Percentiles rank a stretch among this genome's conserved stretches.
Evolutionary conservation across 768 basidiomycete genomes (phyloP).

Genomic region (Kwoniella pini): DNA sequence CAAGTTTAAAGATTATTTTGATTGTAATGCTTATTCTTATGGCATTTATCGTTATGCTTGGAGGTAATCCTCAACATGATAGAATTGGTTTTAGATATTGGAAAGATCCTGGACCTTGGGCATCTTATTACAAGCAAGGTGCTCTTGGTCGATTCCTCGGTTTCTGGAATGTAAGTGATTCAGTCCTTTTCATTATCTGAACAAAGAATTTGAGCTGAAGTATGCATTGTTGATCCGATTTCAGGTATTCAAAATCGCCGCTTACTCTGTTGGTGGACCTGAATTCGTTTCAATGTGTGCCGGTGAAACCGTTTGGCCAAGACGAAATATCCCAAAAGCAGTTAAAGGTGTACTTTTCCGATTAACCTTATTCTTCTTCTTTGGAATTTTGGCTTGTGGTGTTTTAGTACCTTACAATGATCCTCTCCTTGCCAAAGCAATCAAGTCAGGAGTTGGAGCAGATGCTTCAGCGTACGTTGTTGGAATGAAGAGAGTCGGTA

Average conservation of each 20-base stretch:
- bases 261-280: constrained; percentile 17
- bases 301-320: constrained; percentile 5
- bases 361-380: constrained; percentile 17
- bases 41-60: constrained; percentile 15
- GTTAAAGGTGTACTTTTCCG: constrained; percentile 12
- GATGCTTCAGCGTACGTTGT: constrained; percentile 15
- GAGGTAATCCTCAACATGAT: constrained; percentile 17
- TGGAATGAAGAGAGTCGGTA: constrained; percentile 14
- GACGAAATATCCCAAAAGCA: constrained; percentile 12
- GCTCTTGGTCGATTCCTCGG: constrained; percentile 11
- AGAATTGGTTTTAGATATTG: constrained; percentile 19
- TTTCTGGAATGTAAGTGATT: constrained; percentile 8
- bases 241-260: constrained; percentile 13
- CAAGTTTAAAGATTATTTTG: constrained; percentile 13
- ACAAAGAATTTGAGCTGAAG: too few relatives aligned
- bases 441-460: constrained; percentile 4
- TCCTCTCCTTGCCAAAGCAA: neutral
- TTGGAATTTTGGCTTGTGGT: constrained; percentile 15
- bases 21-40: constrained; percentile 12
- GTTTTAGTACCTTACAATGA: constrained; percentile 17
- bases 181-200: too few relatives aligned
- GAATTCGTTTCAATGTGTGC: constrained; percentile 19
- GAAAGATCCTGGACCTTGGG: constrained; percentile 16
- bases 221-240: too few relatives aligned
- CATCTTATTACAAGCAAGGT: constrained; percentile 6